Base-by-base conservation (phyloP, 2,329 filamentous ascomycete genomes). In the Alternaria arborescens region DNA sequence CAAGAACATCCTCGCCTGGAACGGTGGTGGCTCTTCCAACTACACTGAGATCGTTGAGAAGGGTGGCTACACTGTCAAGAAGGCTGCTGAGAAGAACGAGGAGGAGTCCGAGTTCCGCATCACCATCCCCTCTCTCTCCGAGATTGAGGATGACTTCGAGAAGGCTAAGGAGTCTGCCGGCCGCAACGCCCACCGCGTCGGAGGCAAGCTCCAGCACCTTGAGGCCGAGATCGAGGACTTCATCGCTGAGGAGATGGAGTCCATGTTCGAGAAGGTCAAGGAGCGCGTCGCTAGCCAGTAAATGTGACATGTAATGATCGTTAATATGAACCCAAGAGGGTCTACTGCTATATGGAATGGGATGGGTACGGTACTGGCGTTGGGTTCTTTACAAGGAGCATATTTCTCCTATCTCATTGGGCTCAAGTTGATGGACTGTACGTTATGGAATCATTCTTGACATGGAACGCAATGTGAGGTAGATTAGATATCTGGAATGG, bases 1-100 rank as follows among this genome's bases (percentile, higher is more conserved):
- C 71, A 89, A 89, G 79, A 99, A 99, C 88, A 86, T 97, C 77
- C 93, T 99, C 65, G 94, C 94, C 81, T 99, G 94, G 94, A 99
- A 99, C 88, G 95, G 96, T 79, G 96, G 93, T 83, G 95, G 95
- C 77, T 91, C 88, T 78, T 89, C 87, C 84, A 97, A 99, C 90
- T 97, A 92, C 88, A 87, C 87, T 63, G 85, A 91, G 72, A 97
- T 97, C 75, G 81, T 97, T 66, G 82, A 88, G 71, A 84, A 88
- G 71, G 91, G 92, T 75, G 84, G 87, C 74, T 94, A 94, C 85
- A 85, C 86, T 71, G 84, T 80, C 66, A 72, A 71, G 65, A 74
- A 73, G 69, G 58, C 65, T 34, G 67, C 57, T 36, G 63, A 72
- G 60, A 61, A 71, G 61, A 38, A 38, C 34, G 34, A 66, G 62